A percentile compares a stretch with the other conserved stretches of the same genome.
Conservation (phyloP, 2,329 filamentous ascomycete species). For the Fusarium newnesense region DNA sequence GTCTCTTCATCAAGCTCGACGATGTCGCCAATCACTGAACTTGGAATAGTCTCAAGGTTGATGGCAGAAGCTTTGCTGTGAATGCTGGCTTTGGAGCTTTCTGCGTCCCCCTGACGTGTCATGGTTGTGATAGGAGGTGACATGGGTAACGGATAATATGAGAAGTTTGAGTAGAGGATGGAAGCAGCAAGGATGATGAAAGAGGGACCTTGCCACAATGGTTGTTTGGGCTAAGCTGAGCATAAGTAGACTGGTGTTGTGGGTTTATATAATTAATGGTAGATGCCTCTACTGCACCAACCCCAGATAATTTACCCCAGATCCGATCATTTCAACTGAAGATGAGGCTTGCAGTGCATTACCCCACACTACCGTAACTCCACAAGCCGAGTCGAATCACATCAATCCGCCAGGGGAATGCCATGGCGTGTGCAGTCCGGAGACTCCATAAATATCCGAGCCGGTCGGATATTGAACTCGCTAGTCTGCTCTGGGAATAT, state of each 20-base stretch:
- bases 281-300: neutral
- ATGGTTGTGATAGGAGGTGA: neutral
- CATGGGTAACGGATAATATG: neutral
- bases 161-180: fast-evolving
- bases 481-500: neutral
- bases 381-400: neutral
- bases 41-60: neutral
- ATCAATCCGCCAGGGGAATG: neutral
- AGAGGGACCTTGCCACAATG: neutral
- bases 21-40: neutral
- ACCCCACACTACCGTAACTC: neutral
- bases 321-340: neutral
- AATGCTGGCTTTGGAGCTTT: neutral
- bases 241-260: neutral
- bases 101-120: neutral
- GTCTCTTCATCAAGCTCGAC: neutral
- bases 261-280: neutral
- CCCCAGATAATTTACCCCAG: neutral
- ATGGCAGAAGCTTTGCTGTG: neutral
- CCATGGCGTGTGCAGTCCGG: no score
- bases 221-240: neutral
- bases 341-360: neutral
- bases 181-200: neutral
- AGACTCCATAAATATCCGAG: neutral
- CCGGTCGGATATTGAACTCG: neutral